These are phyloP conservation scores for Phytophthora crassamura DNA, from an alignment of 352 stramenopile species.

Conservation along the genomic window DNA sequence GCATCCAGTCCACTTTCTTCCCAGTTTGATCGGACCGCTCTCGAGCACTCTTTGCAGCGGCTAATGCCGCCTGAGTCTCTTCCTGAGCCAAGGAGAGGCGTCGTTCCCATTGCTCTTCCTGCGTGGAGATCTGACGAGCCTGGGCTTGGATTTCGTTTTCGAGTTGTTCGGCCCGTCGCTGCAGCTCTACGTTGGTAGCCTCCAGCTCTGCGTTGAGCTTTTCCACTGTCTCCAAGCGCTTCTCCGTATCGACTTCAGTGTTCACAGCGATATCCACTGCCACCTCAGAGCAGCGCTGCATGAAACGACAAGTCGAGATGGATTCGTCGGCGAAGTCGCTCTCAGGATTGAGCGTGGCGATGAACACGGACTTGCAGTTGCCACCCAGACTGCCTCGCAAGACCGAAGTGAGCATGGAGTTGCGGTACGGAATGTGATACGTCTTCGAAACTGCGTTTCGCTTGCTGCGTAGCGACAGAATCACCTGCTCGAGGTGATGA, in stretches of 20 bases:
- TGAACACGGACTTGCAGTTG: slow-evolving; percentile 98
- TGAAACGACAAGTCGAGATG: slow-evolving; percentile 97
- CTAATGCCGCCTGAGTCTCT: slow-evolving; percentile 41
- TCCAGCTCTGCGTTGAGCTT: slow-evolving; percentile 62
- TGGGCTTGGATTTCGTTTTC: slow-evolving; percentile 49
- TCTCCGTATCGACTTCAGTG: slow-evolving; percentile 69
- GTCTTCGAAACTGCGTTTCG: slow-evolving; percentile 50
- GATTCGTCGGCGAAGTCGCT: slow-evolving; percentile 88
- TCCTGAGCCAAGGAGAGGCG: slow-evolving; percentile 34
- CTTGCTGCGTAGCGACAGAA: slow-evolving; percentile 92
- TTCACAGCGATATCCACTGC: slow-evolving; percentile 73
- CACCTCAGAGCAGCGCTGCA: slow-evolving; percentile 94
- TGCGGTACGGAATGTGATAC: slow-evolving; percentile 95
- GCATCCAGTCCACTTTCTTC: slow-evolving; percentile 51
- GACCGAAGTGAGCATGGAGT: slow-evolving; percentile 97
- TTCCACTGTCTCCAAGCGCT: slow-evolving; percentile 58
- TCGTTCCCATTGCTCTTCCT: slow-evolving; percentile 47
- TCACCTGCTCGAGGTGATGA: slow-evolving; percentile 96
- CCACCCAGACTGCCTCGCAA: slow-evolving; percentile 94
- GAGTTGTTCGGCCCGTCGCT: slow-evolving; percentile 51
- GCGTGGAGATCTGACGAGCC: slow-evolving; percentile 35
- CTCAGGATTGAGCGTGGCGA: slow-evolving; percentile 95
- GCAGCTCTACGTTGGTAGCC: slow-evolving; percentile 48
- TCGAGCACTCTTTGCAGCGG: slow-evolving; percentile 23
- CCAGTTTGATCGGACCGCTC: slow-evolving; percentile 18